Evolutionary conservation across 2,329 filamentous ascomycete species (phyloP).

Genomic region (Scytalidium sp.): DNA sequence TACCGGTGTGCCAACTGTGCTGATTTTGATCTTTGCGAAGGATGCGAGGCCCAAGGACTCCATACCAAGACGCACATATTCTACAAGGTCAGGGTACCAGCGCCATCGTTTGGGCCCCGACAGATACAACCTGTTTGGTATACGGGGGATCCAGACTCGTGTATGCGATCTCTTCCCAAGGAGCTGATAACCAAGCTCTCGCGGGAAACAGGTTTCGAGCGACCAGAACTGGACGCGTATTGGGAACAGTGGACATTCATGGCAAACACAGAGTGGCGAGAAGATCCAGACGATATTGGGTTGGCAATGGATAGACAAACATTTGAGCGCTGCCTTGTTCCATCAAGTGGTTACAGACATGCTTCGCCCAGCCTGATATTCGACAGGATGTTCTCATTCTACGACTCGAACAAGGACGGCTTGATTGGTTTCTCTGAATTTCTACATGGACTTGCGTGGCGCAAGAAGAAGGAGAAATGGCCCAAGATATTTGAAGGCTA

Average conservation of each 20-base stretch:
- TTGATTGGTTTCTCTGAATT: conserved; percentile 94
- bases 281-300: conserved; percentile 73
- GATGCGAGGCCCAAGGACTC: conserved; percentile 75
- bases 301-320: conserved; percentile 89
- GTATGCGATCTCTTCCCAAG: conserved; percentile 64
- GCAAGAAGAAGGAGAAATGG: conserved; percentile 66
- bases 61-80: conserved; percentile 91
- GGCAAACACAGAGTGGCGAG: conserved; percentile 78
- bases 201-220: conserved; percentile 74
- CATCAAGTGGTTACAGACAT: conserved; percentile 68
- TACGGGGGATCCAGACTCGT: conserved; percentile 76
- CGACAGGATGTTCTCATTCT: conserved; percentile 95
- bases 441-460: conserved; percentile 72
- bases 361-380: conserved; percentile 86
- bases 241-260: conserved; percentile 98
- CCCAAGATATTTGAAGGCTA: conserved; percentile 81
- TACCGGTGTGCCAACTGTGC: conserved; percentile 96
- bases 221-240: conserved; percentile 84
- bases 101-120: conserved; percentile 77
- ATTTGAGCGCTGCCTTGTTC: conserved; percentile 87
- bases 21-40: conserved; percentile 94
- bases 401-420: conserved; percentile 85
- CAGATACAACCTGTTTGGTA: conserved; percentile 85
- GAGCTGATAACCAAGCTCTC: conserved; percentile 66
- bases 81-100: conserved; percentile 90